A percentile compares a stretch with the other conserved stretches of the same genome.
These are phyloP conservation scores for Aspergillus novofumigatus DNA, from an alignment of 2,329 filamentous ascomycete species.

Conservation along the genomic window DNA sequence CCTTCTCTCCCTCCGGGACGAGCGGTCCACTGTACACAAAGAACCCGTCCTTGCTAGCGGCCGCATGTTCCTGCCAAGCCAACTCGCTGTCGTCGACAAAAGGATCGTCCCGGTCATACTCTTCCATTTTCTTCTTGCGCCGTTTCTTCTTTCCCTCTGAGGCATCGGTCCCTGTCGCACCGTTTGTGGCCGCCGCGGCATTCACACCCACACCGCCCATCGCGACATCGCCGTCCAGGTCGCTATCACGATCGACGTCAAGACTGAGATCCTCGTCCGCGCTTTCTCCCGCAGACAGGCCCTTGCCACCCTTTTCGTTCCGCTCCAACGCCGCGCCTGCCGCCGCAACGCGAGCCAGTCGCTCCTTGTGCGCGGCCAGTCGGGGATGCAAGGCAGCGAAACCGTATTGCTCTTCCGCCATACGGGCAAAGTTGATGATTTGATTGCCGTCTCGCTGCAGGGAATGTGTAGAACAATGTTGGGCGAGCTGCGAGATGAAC, in stretches of 20 bases:
- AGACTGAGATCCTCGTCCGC: conserved; percentile 74
- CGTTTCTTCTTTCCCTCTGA: conserved; percentile 68
- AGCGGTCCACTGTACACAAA: conserved; percentile 96
- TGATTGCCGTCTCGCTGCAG: conserved; percentile 78
- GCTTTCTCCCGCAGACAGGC: conserved; percentile 68
- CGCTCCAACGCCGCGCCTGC: conserved; percentile 82
- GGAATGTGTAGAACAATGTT: conserved; percentile 83
- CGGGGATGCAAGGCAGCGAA: conserved; percentile 92
- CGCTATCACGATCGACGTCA: conserved; percentile 72
- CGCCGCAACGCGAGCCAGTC: conserved; percentile 81
- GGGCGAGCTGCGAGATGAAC: conserved; percentile 52
- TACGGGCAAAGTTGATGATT: conserved; percentile 89
- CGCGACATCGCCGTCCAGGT: conserved; percentile 46
- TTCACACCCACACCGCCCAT: conserved; percentile 40
- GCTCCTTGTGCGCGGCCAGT: conserved; percentile 80
- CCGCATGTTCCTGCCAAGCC: conserved; percentile 91
- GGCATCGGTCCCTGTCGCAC: conserved; percentile 48
- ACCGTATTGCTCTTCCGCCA: conserved; percentile 91
- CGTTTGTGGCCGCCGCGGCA: conserved; percentile 51
- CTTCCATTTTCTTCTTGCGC: conserved; percentile 66
- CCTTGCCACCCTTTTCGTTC: conserved; percentile 63
- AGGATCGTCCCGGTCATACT: conserved; percentile 64
- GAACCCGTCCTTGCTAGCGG: conserved; percentile 91
- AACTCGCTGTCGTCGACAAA: conserved; percentile 88
- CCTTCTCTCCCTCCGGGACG: conserved; percentile 79